Conservation (phyloP, 2,329 filamentous ascomycete genomes). For the Zalaria obscura region DNA sequence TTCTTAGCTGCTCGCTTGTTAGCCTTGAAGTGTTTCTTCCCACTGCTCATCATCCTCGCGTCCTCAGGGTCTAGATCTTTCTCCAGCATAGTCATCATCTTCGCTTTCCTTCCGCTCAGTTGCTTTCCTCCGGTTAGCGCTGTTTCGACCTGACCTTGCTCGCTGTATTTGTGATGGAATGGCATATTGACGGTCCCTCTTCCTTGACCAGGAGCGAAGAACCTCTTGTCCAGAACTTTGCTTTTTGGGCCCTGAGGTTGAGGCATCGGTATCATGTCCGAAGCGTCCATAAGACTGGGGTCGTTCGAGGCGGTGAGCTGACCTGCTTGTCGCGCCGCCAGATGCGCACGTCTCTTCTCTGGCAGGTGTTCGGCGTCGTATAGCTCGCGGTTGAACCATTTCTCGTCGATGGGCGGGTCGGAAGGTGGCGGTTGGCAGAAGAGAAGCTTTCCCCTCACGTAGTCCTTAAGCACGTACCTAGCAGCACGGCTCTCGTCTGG, state of each 20-base stretch:
- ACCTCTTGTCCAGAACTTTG: conserved; percentile 67
- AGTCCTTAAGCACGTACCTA: conserved; percentile 85
- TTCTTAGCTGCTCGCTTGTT: conserved; percentile 37
- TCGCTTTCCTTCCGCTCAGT: conserved; percentile 70
- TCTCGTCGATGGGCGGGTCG: conserved; percentile 48
- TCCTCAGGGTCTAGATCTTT: conserved; percentile 74
- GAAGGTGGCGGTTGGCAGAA: conserved; percentile 78
- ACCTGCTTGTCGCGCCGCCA: conserved; percentile 32
- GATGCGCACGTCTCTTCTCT: conserved; percentile 57
- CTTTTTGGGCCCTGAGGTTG: conserved; percentile 54
- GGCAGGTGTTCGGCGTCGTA: conserved; percentile 76
- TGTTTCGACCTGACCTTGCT: conserved; percentile 48
- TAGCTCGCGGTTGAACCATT: conserved; percentile 75
- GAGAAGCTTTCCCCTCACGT: conserved; percentile 88
- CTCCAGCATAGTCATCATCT: conserved; percentile 68
- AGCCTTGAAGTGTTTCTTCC: conserved; percentile 95
- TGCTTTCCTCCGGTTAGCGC: conserved; percentile 41
- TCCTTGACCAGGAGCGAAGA: conserved; percentile 58
- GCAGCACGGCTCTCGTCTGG: conserved; percentile 90
- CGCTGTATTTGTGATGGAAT: conserved; percentile 79
- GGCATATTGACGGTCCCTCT: conserved; percentile 58
- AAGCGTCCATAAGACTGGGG: conserved; percentile 26
- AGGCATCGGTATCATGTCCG: conserved; percentile 32
- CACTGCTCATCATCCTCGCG: conserved; percentile 35
- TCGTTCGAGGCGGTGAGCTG: conserved; percentile 19